Evolutionary conservation across 352 stramenopile genomes (phyloP).

Genomic region (Phytophthora syringae): DNA sequence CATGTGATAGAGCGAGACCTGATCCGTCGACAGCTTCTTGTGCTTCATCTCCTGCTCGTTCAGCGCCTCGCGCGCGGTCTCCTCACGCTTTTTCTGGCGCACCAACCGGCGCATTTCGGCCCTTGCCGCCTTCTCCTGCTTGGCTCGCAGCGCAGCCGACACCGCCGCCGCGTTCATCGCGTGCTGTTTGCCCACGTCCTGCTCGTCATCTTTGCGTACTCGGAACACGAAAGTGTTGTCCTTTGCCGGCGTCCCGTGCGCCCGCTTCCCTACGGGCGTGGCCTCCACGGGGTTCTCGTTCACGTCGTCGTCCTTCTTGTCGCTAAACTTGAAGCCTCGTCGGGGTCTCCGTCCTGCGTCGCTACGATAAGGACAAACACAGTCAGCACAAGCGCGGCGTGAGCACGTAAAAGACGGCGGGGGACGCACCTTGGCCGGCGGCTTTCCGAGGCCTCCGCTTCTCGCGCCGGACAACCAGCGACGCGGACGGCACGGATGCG

Average conservation of each 20-base stretch:
- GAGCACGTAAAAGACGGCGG: neutral
- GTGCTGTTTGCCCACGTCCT: constrained; percentile 30
- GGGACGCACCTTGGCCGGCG: constrained; percentile 33
- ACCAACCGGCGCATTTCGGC: constrained; percentile 52
- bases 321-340: constrained; percentile 68
- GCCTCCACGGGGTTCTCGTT: constrained; percentile 33
- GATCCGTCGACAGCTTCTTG: constrained; percentile 53
- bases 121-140: constrained; percentile 58
- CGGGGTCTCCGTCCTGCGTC: constrained; percentile 29
- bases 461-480: constrained; percentile 68
- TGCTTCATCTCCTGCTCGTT: constrained; percentile 50
- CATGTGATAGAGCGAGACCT: constrained; percentile 66
- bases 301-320: constrained; percentile 33
- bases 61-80: constrained; percentile 45
- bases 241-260: constrained; percentile 16
- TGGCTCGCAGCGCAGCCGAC: constrained; percentile 48
- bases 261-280: constrained; percentile 33
- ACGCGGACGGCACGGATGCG: constrained; percentile 38
- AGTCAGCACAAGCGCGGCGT: no score
- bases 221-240: constrained; percentile 64
- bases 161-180: constrained; percentile 49
- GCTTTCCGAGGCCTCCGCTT: constrained; percentile 57
- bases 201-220: constrained; percentile 47
- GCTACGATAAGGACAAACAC: constrained; percentile 11
- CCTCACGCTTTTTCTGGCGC: constrained; percentile 52